Conservation (phyloP, 257 asterid genomes). For the Solanum ossicruentum region DNA sequence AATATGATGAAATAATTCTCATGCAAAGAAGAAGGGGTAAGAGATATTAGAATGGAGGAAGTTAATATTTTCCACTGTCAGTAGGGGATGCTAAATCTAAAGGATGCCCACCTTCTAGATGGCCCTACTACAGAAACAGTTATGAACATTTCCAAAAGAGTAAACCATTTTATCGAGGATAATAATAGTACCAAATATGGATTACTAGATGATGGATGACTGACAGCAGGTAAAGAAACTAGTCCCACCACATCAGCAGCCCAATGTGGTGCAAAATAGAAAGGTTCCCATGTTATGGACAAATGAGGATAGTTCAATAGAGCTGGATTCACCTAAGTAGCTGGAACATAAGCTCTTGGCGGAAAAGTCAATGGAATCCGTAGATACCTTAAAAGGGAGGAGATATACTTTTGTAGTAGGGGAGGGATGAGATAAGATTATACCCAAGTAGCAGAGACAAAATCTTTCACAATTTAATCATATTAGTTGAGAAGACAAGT, state of each 20-base stretch:
- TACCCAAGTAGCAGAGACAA: background rate
- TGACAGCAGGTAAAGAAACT: background rate
- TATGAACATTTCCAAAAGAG: background rate
- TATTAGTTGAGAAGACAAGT: background rate
- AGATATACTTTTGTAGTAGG: background rate
- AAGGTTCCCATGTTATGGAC: background rate
- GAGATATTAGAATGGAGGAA: background rate
- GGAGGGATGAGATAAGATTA: background rate
- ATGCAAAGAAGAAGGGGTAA: background rate
- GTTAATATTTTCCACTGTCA: background rate
- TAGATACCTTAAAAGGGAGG: background rate
- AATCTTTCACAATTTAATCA: background rate
- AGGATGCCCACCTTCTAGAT: background rate
- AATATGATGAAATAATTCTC: background rate
- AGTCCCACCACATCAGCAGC: background rate
- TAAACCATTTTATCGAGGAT: background rate
- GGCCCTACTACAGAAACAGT: background rate
- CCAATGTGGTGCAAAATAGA: background rate
- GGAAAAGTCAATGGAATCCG: background rate
- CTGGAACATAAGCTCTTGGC: background rate
- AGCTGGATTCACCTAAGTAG: background rate
- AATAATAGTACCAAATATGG: background rate
- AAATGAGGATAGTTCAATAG: background rate
- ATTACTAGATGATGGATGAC: background rate
- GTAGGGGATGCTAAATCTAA: background rate